Conservation (phyloP, 2,329 filamentous ascomycete genomes). For the Pezicula neosporulosa region DNA sequence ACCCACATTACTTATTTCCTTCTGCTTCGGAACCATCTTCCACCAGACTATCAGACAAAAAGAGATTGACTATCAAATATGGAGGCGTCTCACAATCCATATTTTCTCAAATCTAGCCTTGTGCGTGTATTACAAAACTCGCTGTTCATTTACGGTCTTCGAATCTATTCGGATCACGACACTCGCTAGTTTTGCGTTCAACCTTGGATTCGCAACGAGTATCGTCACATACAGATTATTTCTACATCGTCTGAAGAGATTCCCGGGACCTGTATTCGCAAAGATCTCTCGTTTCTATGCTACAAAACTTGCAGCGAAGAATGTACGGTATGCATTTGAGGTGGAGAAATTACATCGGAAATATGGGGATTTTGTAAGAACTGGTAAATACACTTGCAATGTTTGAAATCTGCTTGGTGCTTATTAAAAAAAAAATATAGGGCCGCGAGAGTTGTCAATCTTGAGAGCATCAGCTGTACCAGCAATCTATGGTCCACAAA, state of each 20-base stretch:
- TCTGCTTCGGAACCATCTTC: not conserved
- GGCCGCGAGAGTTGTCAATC: conserved; percentile 31
- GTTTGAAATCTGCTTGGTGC: not conserved
- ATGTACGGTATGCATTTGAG: conserved; percentile 23
- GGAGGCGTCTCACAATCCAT: not conserved
- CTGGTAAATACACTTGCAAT: conserved; percentile 23
- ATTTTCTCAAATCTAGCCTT: not conserved
- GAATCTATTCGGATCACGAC: not conserved
- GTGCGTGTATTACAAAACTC: not conserved
- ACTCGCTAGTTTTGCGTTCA: conserved; percentile 7
- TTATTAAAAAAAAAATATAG: conserved; percentile 16
- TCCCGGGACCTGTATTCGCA: conserved; percentile 30
- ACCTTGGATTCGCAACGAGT: conserved; percentile 22
- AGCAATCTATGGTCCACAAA: conserved; percentile 31
- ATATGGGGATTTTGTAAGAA: conserved; percentile 32
- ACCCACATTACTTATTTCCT: no score
- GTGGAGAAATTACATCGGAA: conserved; percentile 28
- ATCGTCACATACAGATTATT: conserved; percentile 32
- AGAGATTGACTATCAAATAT: not conserved
- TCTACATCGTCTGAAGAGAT: conserved; percentile 29
- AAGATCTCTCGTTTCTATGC: conserved; percentile 29
- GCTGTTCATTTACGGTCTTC: not conserved
- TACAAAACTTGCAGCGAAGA: conserved; percentile 15
- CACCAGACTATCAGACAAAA: not conserved
- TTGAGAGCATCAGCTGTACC: conserved; percentile 19